A percentile compares a stretch with the other conserved stretches of the same genome.
These are phyloP conservation scores for Gnaphalium uliginosum DNA, from an alignment of 129 eudicot genomes.

Conservation along the genomic window DNA sequence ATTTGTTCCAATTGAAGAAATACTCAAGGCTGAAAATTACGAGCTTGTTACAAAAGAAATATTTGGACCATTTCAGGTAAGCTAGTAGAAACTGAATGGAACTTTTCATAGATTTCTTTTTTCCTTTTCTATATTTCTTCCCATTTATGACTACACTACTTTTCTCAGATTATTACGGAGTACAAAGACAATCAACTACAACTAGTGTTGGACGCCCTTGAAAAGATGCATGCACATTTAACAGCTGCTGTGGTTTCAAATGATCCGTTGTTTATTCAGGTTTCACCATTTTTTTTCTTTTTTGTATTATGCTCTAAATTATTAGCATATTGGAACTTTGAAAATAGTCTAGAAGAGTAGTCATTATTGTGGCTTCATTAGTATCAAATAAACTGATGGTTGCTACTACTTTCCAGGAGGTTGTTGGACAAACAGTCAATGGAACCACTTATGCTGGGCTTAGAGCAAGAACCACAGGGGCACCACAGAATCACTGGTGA, in stretches of 20 bases:
- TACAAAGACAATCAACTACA: constrained; percentile 83
- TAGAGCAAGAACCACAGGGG: constrained; percentile 98
- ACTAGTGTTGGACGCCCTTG: constrained; percentile 78
- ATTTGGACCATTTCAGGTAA: constrained; percentile 98
- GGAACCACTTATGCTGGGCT: constrained; percentile 97
- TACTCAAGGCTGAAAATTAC: constrained; percentile 65
- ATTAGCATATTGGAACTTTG: background rate
- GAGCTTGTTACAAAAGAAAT: constrained; percentile 89
- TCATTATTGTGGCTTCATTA: background rate
- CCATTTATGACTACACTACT: background rate
- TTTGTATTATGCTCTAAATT: background rate
- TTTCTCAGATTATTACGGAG: constrained; percentile 69
- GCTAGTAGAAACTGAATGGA: background rate
- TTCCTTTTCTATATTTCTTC: background rate
- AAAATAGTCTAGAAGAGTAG: background rate
- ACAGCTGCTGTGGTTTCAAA: constrained; percentile 98
- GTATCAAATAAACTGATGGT: constrained; percentile 12
- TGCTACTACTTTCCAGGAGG: constrained; percentile 54
- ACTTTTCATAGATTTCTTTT: background rate
- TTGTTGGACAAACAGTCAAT: constrained; percentile 89
- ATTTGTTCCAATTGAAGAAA: constrained; percentile 86
- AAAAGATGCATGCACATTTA: constrained; percentile 96
- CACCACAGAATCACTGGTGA: constrained; percentile 98
- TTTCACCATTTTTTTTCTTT: constrained; percentile 18
- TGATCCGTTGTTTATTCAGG: constrained; percentile 81